Evolutionary conservation across 1,139 yeast species (phyloP).

Genomic region (Yamadazyma diospyri): DNA sequence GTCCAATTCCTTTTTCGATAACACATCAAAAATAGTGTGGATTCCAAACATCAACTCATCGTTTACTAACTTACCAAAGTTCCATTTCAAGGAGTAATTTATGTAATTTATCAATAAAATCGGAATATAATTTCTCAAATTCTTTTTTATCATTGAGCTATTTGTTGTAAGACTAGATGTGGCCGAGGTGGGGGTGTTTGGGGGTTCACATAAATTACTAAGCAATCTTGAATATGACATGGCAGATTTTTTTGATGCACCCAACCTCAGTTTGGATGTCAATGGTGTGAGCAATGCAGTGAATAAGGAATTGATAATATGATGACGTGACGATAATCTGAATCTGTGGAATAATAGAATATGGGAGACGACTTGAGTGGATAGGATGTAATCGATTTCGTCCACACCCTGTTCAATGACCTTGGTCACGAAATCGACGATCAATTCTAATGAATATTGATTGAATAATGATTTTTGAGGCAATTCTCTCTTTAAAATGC

Average conservation of each 20-base stretch:
- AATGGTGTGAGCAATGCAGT: conserved; percentile 47
- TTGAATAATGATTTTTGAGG: conserved; percentile 53
- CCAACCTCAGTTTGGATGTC: conserved; percentile 2
- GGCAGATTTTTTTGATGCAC: conserved; percentile 26
- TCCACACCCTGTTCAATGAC: conserved; percentile 12
- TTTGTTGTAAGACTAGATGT: conserved; percentile 57
- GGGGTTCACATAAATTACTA: conserved; percentile 72
- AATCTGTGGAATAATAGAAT: conserved; percentile 65
- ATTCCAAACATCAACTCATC: conserved; percentile 56
- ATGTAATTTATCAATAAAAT: conserved; percentile 58
- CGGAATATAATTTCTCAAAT: conserved; percentile 62
- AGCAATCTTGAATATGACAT: conserved; percentile 55
- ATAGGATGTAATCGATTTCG: conserved; percentile 21
- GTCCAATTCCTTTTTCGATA: conserved; percentile 65
- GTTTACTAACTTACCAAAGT: conserved; percentile 46
- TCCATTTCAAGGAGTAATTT: conserved; percentile 45
- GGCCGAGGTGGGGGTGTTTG: conserved; percentile 17
- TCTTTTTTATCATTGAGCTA: conserved; percentile 51
- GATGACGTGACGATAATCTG: conserved; percentile 70
- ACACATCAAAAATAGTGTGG: conserved; percentile 62
- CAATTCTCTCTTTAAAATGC: conserved; percentile 17
- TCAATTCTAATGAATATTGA: conserved; percentile 65
- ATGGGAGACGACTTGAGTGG: conserved; percentile 49
- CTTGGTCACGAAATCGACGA: conserved; percentile 35
- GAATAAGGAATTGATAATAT: conserved; percentile 51